Evolutionary conservation across 164 flowering plant genomes (phyloP), one percentile per base, ranked within the genome.

Genomic region (Taxillus chinensis): DNA sequence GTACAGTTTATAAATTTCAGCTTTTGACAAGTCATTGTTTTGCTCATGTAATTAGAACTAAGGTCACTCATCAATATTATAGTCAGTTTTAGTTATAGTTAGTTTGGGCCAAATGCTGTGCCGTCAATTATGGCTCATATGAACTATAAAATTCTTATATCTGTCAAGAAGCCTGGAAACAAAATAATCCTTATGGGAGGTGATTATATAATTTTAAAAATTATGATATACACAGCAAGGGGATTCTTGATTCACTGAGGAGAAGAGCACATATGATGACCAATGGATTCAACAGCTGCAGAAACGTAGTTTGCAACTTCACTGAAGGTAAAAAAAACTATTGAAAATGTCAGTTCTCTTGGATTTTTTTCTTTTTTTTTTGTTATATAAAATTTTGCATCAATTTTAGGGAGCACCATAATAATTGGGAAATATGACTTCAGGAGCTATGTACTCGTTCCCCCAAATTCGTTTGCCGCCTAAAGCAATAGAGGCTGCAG

Each of bases 361-460:
- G 9, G 27, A 40, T 14, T 48, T 57, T 61, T 17, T 55, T 51
- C 3, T 17, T 8, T 27, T 0, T 2, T 27, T 10, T 27, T 54
- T 49, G 10, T n/a, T 54, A 14, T 52, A 0, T 17, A 3, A 3
- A 12, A 0, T 41, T 5, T 27, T 6, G 39, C 14, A 11, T 40
- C 13, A 37, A 17, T 14, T 14, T 52, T 40, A 1, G 17, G 41
- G 48, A 8, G 12, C 41, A 2, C 27, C 4, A 5, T n/a, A 4
- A 51, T 51, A 14, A 40, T 10, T n/a, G 41, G 10, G 13, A 41
- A 39, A 53, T 62, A 38, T 67, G 62, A 41, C 71, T 70, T 55
- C 77, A 93, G 98, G 99, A 61, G 99, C 99, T 62, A 93, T 93
- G 99, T 90, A 90, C 71, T 93, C 99, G 6, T 93, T 93, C 75